These are phyloP conservation scores for Tanacetum coccineum DNA, from an alignment of 129 eudicot genomes.

Conservation along the genomic window DNA sequence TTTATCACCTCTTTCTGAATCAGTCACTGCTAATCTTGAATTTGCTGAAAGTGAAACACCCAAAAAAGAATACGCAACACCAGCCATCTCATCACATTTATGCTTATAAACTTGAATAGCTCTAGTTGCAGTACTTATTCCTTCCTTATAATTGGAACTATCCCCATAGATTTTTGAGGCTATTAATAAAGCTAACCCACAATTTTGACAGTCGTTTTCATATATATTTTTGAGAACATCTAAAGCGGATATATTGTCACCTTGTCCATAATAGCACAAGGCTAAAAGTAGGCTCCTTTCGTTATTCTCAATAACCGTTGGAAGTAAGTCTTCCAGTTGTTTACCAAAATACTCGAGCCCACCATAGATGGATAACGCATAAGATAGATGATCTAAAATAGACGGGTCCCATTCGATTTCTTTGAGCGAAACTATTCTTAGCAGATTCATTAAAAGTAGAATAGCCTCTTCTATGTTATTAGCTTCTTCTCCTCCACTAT, in stretches of 20 bases:
- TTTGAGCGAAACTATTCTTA: slow-evolving; percentile 48
- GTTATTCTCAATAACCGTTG: slow-evolving; percentile 47
- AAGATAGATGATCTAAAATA: slow-evolving; percentile 75
- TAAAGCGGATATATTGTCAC: slow-evolving; percentile 51
- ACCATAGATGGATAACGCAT: slow-evolving; percentile 60
- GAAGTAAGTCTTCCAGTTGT: slow-evolving; percentile 61
- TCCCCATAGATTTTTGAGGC: slow-evolving; percentile 59
- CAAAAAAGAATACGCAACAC: slow-evolving; percentile 49
- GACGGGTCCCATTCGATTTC: slow-evolving; percentile 74
- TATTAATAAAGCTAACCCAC: slow-evolving; percentile 49
- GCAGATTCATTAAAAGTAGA: slow-evolving; percentile 54
- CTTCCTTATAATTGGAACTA: slow-evolving; percentile 40
- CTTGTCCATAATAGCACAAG: slow-evolving; percentile 65
- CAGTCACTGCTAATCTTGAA: slow-evolving; percentile 37
- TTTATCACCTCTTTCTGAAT: slow-evolving; percentile 43
- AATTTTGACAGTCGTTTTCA: slow-evolving; percentile 32
- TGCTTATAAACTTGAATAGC: slow-evolving; percentile 45
- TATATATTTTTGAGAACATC: slow-evolving; percentile 47
- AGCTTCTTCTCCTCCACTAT: slow-evolving; percentile 59
- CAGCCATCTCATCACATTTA: slow-evolving; percentile 39
- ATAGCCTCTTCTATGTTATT: slow-evolving; percentile 84
- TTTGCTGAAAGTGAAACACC: slow-evolving; percentile 58
- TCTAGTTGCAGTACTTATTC: slow-evolving; percentile 46
- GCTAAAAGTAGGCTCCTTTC: slow-evolving; percentile 62
- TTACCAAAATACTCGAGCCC: slow-evolving; percentile 54